Conservation (phyloP, 768 basidiomycete species). For the Myochromella boudieri region DNA sequence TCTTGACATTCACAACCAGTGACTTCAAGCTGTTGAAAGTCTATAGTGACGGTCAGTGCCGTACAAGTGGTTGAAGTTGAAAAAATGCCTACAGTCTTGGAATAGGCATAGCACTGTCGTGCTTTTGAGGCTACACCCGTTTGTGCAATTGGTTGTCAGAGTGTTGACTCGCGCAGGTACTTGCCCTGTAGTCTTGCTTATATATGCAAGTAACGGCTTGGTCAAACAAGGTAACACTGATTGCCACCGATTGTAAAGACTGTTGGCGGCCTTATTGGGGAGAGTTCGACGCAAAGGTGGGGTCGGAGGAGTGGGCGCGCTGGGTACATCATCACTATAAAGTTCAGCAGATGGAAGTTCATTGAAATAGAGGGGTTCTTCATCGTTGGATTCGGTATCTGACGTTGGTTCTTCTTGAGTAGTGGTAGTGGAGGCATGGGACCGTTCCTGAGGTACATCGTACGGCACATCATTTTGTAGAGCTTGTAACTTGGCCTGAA, state of each 20-base stretch:
- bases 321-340: neutral
- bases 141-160: neutral
- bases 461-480: too few species aligned
- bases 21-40: conserved; percentile 15
- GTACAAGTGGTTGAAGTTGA: neutral
- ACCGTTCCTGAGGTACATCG: too few species aligned
- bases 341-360: neutral
- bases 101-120: conserved; percentile 12
- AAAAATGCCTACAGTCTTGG: conserved; percentile 10
- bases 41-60: conserved; percentile 7
- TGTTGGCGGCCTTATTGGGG: neutral
- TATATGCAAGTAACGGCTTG: conserved; percentile 3
- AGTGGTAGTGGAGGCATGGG: too few species aligned
- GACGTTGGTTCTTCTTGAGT: neutral
- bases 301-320: neutral
- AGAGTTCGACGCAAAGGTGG: neutral
- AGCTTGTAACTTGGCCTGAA: too few species aligned
- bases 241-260: conserved; percentile 5
- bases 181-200: neutral
- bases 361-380: too few species aligned
- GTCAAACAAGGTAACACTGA: conserved; percentile 2
- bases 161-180: neutral
- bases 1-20: conserved; percentile 21
- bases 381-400: neutral
- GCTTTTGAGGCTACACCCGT: neutral